A percentile compares a stretch with the other conserved stretches of the same genome.
Conservation (phyloP, 2,329 filamentous ascomycete genomes). For the Colletotrichum musae region DNA sequence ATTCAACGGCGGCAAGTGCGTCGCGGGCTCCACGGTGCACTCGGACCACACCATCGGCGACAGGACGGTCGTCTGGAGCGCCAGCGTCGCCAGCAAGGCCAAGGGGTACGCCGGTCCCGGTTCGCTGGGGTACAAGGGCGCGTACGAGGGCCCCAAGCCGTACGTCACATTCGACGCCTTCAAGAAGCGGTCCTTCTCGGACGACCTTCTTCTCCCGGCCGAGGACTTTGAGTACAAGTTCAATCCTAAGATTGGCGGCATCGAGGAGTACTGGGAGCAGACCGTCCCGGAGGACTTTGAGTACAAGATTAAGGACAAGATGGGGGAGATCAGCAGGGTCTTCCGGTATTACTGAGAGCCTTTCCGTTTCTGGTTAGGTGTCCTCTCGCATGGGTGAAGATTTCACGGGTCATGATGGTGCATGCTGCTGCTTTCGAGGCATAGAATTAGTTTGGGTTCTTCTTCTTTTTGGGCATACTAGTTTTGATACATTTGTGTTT, state of each 20-base stretch:
- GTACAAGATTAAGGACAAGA: constrained; percentile 12
- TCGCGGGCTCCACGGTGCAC: constrained; percentile 40
- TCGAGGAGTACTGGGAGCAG: neutral
- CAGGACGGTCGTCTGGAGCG: constrained; percentile 10
- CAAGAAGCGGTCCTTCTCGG: constrained; percentile 15
- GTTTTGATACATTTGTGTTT: too few relatives aligned
- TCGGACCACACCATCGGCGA: constrained; percentile 37
- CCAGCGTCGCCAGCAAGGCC: constrained; percentile 18
- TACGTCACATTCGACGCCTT: constrained; percentile 1
- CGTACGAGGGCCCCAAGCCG: constrained; percentile 12
- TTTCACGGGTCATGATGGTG: too few relatives aligned
- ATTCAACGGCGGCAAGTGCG: constrained; percentile 53
- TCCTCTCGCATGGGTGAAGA: too few relatives aligned
- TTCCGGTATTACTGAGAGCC: neutral
- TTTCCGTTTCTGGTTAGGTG: too few relatives aligned
- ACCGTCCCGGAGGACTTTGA: constrained; percentile 1
- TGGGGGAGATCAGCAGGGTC: neutral
- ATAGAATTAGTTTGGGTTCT: too few relatives aligned
- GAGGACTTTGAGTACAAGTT: constrained; percentile 21
- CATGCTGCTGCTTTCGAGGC: too few relatives aligned
- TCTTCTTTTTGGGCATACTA: too few relatives aligned
- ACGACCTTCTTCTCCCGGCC: neutral
- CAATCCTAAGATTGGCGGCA: constrained; percentile 6
- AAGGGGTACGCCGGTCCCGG: constrained; percentile 37
- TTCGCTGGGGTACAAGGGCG: constrained; percentile 22